Percentiles rank a stretch among this genome's conserved stretches.
These are phyloP conservation scores for Pseudotsuga menziesii DNA, from an alignment of 75 land plant genomes.

Conservation along the genomic window DNA sequence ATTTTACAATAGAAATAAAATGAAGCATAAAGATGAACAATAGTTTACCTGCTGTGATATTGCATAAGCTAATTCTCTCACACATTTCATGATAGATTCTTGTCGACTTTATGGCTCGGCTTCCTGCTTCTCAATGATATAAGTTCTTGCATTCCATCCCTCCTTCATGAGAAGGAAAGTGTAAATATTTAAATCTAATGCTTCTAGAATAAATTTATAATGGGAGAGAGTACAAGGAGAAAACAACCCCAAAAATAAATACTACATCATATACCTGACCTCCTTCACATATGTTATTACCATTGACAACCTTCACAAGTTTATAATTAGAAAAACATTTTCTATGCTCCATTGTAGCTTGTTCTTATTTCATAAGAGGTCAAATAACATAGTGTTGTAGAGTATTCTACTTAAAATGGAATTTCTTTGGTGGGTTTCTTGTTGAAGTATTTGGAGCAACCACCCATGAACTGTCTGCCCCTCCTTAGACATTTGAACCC, in stretches of 20 bases:
- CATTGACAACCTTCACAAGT: too few species aligned
- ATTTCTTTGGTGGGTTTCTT: constrained; percentile 9
- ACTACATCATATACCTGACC: background rate
- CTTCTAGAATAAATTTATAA: background rate
- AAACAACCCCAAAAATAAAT: background rate
- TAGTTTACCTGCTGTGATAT: constrained; percentile 24
- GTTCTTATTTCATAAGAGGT: too few species aligned
- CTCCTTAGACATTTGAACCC: constrained; percentile 63
- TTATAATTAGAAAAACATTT: too few species aligned
- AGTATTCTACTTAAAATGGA: background rate
- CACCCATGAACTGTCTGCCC: constrained; percentile 33
- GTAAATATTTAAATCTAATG: background rate
- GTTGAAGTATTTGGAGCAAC: constrained; percentile 25
- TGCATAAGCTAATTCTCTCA: constrained; percentile 30
- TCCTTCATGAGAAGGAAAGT: constrained; percentile 6
- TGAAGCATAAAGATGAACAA: background rate
- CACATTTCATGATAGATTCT: constrained; percentile 19
- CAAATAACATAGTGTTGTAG: background rate
- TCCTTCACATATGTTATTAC: too few species aligned
- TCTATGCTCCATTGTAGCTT: too few species aligned
- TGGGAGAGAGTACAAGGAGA: background rate
- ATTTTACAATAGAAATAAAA: background rate
- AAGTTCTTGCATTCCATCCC: constrained; percentile 27
- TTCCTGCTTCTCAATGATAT: constrained; percentile 15
- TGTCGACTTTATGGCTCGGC: constrained; percentile 17